These are phyloP conservation scores for Phaeosphaeria sp. DNA, from an alignment of 2,329 filamentous ascomycete species.

Conservation along the genomic window DNA sequence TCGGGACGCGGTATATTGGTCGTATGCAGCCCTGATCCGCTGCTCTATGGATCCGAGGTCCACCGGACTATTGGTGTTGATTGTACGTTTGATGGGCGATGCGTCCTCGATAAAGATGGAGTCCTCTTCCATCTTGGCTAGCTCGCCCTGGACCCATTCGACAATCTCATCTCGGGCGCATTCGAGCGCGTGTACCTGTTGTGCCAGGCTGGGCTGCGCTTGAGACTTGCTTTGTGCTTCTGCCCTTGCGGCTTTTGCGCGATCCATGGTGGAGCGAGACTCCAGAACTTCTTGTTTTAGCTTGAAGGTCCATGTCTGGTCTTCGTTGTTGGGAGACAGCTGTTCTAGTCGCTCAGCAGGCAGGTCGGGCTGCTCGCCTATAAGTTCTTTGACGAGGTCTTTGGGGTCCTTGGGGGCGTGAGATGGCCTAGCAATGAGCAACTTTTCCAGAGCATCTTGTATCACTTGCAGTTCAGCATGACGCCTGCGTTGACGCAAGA, in stretches of 20 bases:
- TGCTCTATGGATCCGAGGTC: constrained; percentile 31
- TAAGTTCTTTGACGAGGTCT: constrained; percentile 30
- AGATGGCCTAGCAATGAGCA: constrained; percentile 46
- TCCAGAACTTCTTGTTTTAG: constrained; percentile 50
- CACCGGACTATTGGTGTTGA: background rate
- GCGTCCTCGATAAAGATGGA: constrained; percentile 43
- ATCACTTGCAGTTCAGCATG: constrained; percentile 56
- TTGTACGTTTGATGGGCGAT: constrained; percentile 38
- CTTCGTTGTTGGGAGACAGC: constrained; percentile 23
- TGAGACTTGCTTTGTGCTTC: constrained; percentile 17
- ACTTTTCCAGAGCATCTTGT: constrained; percentile 52
- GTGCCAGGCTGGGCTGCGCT: constrained; percentile 19
- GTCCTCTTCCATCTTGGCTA: constrained; percentile 52
- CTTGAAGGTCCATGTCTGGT: constrained; percentile 38
- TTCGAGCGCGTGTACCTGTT: constrained; percentile 51
- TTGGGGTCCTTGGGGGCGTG: constrained; percentile 32
- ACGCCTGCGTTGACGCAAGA: constrained; percentile 56
- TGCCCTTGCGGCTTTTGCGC: constrained; percentile 27
- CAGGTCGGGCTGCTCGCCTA: constrained; percentile 47
- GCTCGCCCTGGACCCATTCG: constrained; percentile 59
- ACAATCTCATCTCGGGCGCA: constrained; percentile 57
- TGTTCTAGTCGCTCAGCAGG: constrained; percentile 42
- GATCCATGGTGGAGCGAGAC: constrained; percentile 42
- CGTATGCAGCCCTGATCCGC: constrained; percentile 37
- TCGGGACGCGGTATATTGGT: constrained; percentile 38